phyloP scores from a whole-genome alignment of 306 rosid genomes.

The Casuarina equisetifolia region DNA sequence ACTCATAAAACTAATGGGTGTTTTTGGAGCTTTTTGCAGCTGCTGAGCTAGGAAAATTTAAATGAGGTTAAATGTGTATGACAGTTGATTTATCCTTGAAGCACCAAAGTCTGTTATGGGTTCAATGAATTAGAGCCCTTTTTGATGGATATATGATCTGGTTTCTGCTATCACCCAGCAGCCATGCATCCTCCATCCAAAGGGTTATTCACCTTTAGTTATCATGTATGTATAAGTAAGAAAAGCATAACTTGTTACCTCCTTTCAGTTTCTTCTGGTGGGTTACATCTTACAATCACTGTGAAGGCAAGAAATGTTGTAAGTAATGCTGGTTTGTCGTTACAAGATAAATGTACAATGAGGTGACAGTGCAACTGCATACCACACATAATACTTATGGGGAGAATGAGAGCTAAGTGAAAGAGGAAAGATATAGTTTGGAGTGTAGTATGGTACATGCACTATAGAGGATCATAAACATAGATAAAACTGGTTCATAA shows the following conservation, averaged over 20 bases:
- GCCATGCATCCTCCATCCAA: neutral
- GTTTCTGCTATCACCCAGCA: conserved; percentile 7
- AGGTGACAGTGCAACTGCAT: neutral
- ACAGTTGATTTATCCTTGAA: neutral
- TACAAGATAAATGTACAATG: neutral
- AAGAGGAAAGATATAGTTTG: conserved; percentile 4
- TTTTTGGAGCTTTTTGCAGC: neutral
- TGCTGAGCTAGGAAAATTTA: neutral
- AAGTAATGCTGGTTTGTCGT: neutral
- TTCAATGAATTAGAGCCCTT: neutral
- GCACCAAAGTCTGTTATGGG: neutral
- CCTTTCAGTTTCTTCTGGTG: neutral
- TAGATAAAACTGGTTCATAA: neutral
- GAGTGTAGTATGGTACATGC: neutral
- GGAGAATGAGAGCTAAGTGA: neutral
- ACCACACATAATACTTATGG: neutral
- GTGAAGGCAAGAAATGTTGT: neutral
- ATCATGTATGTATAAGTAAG: neutral
- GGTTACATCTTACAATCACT: neutral
- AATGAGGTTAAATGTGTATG: neutral
- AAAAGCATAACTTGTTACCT: neutral
- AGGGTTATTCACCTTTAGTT: conserved; percentile 10
- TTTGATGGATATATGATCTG: neutral
- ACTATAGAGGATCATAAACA: neutral
- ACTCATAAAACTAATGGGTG: neutral